phyloP scores from a whole-genome alignment of 768 basidiomycete genomes.

The Porpolomopsis calyptriformis region DNA sequence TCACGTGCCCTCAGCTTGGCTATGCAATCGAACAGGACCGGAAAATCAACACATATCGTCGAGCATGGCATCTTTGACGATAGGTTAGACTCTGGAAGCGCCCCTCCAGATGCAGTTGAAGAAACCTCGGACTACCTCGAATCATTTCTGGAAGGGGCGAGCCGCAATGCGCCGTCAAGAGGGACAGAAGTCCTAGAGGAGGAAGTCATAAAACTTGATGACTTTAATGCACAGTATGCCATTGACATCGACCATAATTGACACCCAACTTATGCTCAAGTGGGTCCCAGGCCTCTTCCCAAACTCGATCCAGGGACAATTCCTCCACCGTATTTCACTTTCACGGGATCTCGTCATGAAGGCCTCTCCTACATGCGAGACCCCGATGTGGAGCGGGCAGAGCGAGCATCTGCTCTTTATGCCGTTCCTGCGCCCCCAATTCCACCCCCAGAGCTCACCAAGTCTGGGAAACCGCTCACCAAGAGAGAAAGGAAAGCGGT shows the following conservation, averaged over 20 bases:
- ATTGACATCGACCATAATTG: too few species aligned
- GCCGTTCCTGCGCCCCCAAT: conserved; percentile 49
- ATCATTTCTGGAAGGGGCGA: conserved; percentile 53
- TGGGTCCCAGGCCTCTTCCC: conserved; percentile 52
- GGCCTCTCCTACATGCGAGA: conserved; percentile 44
- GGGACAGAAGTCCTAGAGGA: conserved; percentile 29
- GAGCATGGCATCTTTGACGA: too few species aligned
- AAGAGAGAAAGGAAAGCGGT: conserved; percentile 68
- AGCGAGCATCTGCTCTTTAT: conserved; percentile 39
- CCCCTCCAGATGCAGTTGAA: conserved; percentile 20
- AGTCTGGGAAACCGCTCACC: conserved; percentile 56
- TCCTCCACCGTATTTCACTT: conserved; percentile 53
- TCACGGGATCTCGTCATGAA: conserved; percentile 33
- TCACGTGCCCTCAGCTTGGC: too few species aligned
- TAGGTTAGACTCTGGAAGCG: too few species aligned
- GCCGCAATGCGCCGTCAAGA: conserved; percentile 30
- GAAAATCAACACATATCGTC: too few species aligned
- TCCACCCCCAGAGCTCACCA: conserved; percentile 48
- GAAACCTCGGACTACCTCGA: conserved; percentile 40
- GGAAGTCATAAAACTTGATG: conserved; percentile 42
- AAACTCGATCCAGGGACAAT: conserved; percentile 54
- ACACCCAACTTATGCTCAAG: too few species aligned
- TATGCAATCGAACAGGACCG: too few species aligned
- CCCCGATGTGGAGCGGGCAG: conserved; percentile 46
- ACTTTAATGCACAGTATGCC: conserved; percentile 27